These are phyloP conservation scores for Penicillium oxalicum DNA, from an alignment of 2,329 filamentous ascomycete species.

Conservation along the genomic window DNA sequence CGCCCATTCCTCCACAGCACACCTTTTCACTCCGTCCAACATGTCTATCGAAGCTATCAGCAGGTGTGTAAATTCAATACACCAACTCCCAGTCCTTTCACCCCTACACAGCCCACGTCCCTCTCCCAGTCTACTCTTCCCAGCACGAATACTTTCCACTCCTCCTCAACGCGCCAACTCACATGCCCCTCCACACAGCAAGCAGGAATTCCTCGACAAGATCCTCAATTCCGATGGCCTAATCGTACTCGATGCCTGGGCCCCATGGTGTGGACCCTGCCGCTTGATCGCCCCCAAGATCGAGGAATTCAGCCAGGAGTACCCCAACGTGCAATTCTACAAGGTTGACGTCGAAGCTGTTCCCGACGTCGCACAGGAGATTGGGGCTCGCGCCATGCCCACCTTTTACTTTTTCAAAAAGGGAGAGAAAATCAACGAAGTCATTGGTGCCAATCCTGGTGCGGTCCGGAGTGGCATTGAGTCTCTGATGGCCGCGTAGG, in stretches of 20 bases:
- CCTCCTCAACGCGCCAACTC: not conserved
- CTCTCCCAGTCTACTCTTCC: not conserved
- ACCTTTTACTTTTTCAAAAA: slow-evolving; percentile 11
- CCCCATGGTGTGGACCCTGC: slow-evolving; percentile 15
- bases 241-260: slow-evolving; percentile 12
- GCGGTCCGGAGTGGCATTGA: slow-evolving; percentile 2
- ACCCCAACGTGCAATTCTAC: slow-evolving; percentile 11
- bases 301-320: slow-evolving; percentile 6
- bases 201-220: slow-evolving; percentile 6
- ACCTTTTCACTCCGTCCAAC: not conserved
- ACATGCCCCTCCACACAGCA: not conserved
- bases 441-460: slow-evolving; percentile 6
- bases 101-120: too few relatives aligned
- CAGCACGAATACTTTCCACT: not conserved
- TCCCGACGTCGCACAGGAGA: slow-evolving; percentile 11
- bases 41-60: slow-evolving; percentile 10
- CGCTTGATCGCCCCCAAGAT: slow-evolving; percentile 7
- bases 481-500: not conserved
- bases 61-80: not conserved
- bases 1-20: too few relatives aligned
- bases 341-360: slow-evolving; percentile 12
- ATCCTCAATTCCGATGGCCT: slow-evolving; percentile 1
- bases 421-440: slow-evolving; percentile 10
- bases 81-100: too few relatives aligned
- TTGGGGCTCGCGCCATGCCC: slow-evolving; percentile 12